Percentiles rank a stretch among this genome's conserved stretches.
Evolutionary conservation across 306 rosid species (phyloP).

Genomic region (Corylus heterophylla): DNA sequence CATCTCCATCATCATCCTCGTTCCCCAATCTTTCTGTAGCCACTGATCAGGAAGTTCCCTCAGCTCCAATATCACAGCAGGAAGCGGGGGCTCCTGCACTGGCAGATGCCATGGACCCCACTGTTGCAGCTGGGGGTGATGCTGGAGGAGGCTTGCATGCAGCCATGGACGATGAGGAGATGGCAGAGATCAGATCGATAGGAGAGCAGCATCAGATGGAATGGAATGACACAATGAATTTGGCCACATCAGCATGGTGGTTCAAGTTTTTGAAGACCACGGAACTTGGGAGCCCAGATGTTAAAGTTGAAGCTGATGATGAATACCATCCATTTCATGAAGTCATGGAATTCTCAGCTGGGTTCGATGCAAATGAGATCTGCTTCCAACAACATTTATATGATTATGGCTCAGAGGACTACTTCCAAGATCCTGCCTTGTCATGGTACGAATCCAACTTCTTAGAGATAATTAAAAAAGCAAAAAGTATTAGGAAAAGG

Average conservation of each 20-base stretch:
- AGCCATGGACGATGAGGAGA: conserved; percentile 77
- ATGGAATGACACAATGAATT: conserved; percentile 76
- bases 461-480: neutral
- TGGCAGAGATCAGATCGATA: conserved; percentile 77
- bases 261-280: conserved; percentile 61
- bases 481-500: too few relatives aligned
- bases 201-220: conserved; percentile 85
- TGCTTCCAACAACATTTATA: conserved; percentile 47
- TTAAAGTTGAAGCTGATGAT: conserved; percentile 35
- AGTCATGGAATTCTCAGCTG: conserved; percentile 70
- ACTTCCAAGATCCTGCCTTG: conserved; percentile 58
- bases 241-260: conserved; percentile 89
- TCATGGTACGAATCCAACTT: conserved; percentile 59
- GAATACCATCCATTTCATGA: conserved; percentile 45
- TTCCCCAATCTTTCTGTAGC: conserved; percentile 39
- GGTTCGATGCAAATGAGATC: conserved; percentile 69
- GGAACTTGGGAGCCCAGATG: conserved; percentile 48
- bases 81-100: conserved; percentile 41
- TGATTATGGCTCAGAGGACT: conserved; percentile 46
- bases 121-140: conserved; percentile 29
- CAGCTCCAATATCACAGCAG: conserved; percentile 32
- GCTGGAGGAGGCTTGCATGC: conserved; percentile 47
- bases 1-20: conserved; percentile 50
- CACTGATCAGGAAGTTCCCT: conserved; percentile 48
- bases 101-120: conserved; percentile 33